Conservation (phyloP, 108 stramenopile species). For the Cylindrotheca closterium region DNA sequence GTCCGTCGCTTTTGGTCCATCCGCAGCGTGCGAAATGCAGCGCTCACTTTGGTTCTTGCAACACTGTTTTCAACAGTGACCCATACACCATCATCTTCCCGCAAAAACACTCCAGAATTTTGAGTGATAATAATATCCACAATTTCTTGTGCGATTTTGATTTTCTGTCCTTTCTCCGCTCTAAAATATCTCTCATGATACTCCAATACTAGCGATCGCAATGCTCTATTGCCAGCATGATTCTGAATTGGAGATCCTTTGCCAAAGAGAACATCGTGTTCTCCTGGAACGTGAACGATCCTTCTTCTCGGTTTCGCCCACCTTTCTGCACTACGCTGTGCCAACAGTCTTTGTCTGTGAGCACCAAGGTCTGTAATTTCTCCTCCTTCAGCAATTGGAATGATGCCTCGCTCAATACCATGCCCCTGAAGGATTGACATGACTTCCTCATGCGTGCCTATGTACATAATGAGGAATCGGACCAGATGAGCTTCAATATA, state of each 20-base stretch:
- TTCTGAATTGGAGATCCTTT: conserved; percentile 11
- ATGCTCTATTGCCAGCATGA: conserved; percentile 14
- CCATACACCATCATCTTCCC: background rate
- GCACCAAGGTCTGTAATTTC: background rate
- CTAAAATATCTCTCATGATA: background rate
- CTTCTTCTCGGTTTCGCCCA: background rate
- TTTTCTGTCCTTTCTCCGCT: conserved; percentile 2
- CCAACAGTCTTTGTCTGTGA: background rate
- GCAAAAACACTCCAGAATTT: conserved; percentile 4
- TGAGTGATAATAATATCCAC: background rate
- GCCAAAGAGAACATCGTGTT: conserved; percentile 16
- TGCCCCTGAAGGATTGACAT: background rate
- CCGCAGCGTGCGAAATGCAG: conserved; percentile 15
- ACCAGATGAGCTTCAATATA: no score
- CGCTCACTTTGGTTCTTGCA: conserved; percentile 9
- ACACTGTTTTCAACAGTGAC: conserved; percentile 1
- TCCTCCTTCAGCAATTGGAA: background rate
- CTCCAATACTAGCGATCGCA: conserved; percentile 8
- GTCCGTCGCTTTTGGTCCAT: background rate
- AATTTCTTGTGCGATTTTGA: conserved; percentile 1
- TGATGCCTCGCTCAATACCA: background rate
- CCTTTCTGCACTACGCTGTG: background rate
- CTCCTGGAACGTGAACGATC: background rate
- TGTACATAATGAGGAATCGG: no score
- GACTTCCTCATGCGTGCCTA: no score